These are phyloP conservation scores for Hydnomerulius pinastri DNA, from an alignment of 768 basidiomycete genomes.

Conservation along the genomic window DNA sequence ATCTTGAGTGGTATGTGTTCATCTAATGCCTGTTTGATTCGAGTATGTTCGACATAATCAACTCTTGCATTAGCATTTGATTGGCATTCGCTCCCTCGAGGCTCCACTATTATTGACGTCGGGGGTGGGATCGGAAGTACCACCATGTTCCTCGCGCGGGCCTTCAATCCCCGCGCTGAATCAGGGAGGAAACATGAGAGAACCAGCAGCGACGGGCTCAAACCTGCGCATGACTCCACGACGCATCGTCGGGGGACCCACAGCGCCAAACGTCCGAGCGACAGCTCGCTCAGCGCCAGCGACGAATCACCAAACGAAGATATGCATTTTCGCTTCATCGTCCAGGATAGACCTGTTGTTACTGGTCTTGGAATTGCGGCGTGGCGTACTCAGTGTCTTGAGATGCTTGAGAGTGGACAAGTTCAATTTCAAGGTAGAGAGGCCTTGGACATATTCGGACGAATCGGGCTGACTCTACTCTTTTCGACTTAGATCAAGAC, in stretches of 20 bases:
- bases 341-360: constrained; percentile 62
- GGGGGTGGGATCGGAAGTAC: constrained; percentile 69
- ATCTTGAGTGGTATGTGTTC: constrained; percentile 50
- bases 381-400: constrained; percentile 60
- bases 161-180: constrained; percentile 27
- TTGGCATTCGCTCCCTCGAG: constrained; percentile 53
- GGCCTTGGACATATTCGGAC: too few relatives aligned
- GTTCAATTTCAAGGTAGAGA: constrained; percentile 57
- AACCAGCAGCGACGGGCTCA: neutral
- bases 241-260: neutral
- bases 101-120: constrained; percentile 61
- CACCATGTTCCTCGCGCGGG: constrained; percentile 43
- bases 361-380: constrained; percentile 55
- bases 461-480: too few relatives aligned
- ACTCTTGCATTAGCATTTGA: constrained; percentile 49
- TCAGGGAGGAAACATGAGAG: constrained; percentile 3
- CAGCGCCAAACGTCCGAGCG: neutral
- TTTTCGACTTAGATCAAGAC: constrained; percentile 55
- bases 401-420: constrained; percentile 54
- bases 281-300: neutral
- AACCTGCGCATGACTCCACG: neutral
- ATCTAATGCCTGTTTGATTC: neutral
- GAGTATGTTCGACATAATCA: neutral
- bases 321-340: constrained; percentile 47
- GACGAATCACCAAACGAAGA: constrained; percentile 5